phyloP scores from a whole-genome alignment of 495 filamentous ascomycete genomes.

The Extremus antarcticus region DNA sequence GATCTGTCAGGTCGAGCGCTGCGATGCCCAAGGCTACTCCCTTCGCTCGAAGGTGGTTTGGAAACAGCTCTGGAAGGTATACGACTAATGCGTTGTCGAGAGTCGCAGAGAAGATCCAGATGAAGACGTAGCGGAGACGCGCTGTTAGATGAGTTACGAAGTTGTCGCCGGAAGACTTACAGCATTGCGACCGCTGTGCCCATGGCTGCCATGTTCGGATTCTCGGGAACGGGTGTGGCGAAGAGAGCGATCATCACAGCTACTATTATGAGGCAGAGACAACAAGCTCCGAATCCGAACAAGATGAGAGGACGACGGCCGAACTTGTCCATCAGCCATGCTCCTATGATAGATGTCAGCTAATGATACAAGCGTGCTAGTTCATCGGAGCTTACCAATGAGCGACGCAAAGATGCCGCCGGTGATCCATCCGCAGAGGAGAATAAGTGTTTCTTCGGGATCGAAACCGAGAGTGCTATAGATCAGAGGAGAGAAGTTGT shows the following conservation, averaged over 20 bases:
- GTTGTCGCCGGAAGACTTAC: background rate
- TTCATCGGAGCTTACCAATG: background rate
- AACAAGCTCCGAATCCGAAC: constrained; percentile 18
- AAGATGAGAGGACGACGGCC: constrained; percentile 24
- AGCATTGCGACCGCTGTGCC: background rate
- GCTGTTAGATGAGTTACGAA: background rate
- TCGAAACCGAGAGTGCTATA: constrained; percentile 23
- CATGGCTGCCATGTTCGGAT: background rate
- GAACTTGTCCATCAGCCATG: constrained; percentile 5
- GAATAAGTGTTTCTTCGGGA: constrained; percentile 12
- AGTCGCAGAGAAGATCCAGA: background rate
- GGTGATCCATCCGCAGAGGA: background rate
- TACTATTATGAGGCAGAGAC: constrained; percentile 2
- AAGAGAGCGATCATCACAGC: background rate
- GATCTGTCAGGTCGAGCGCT: constrained; percentile 13
- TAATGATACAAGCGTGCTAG: background rate
- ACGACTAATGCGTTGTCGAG: background rate
- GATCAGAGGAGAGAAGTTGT: constrained; percentile 25
- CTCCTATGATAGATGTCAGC: background rate
- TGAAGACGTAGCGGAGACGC: background rate
- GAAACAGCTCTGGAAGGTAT: constrained; percentile 9
- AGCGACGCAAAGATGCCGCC: background rate
- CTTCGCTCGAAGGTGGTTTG: constrained; percentile 2
- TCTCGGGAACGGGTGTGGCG: background rate
- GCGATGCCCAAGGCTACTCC: constrained; percentile 3